These are phyloP conservation scores for Skeletonema potamos DNA, from an alignment of 108 stramenopile genomes.

Conservation along the genomic window DNA sequence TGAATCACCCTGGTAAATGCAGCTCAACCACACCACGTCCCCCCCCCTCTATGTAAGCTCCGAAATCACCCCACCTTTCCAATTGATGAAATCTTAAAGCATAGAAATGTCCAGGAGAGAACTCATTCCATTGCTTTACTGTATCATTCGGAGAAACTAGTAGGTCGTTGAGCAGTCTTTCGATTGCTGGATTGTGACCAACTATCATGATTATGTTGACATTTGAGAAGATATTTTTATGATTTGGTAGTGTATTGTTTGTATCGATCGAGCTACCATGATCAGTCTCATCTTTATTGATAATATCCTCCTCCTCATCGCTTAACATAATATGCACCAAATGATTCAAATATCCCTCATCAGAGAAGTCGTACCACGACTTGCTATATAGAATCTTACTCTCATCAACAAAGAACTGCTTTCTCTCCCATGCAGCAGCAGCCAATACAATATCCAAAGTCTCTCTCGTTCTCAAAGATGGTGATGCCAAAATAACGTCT, in stretches of 20 bases:
- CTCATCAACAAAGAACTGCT: constrained; percentile 7
- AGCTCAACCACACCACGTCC: too few species aligned
- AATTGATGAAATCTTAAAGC: constrained; percentile 11
- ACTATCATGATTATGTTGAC: constrained; percentile 15
- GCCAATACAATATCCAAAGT: constrained; percentile 21
- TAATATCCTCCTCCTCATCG: background rate
- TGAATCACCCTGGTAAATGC: too few species aligned
- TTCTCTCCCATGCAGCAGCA: background rate
- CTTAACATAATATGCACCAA: background rate
- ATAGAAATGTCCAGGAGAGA: constrained; percentile 10
- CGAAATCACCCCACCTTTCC: constrained; percentile 1
- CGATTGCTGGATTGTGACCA: constrained; percentile 29
- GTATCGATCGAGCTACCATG: background rate
- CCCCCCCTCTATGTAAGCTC: background rate
- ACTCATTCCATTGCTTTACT: background rate
- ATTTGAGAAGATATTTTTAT: too few species aligned
- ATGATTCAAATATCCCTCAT: constrained; percentile 20
- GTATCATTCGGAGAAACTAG: background rate
- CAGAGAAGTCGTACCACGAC: constrained; percentile 13
- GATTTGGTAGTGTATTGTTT: too few species aligned
- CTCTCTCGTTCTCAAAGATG: constrained; percentile 18
- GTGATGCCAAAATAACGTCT: constrained; percentile 15
- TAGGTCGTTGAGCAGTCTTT: constrained; percentile 13
- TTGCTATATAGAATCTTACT: constrained; percentile 1
- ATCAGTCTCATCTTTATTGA: too few species aligned